Percentiles rank a stretch among this genome's conserved stretches.
These are phyloP conservation scores for Colletotrichum horii DNA, from an alignment of 2,329 filamentous ascomycete genomes.

Conservation along the genomic window DNA sequence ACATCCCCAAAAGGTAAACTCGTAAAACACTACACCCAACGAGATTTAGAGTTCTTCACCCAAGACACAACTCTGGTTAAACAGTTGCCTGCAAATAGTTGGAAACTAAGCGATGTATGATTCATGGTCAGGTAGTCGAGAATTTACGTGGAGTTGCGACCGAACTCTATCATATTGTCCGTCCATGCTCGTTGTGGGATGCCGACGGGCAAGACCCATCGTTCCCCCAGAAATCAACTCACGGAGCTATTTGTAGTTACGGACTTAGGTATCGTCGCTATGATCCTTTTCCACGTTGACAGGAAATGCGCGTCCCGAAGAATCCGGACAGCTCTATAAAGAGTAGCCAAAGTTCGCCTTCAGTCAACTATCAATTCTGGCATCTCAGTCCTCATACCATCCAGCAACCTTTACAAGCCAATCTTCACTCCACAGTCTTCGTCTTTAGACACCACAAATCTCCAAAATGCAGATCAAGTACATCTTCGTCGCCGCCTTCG, in stretches of 20 bases:
- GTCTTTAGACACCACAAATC: background rate
- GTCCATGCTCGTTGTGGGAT: background rate
- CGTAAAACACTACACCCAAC: background rate
- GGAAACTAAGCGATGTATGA: background rate
- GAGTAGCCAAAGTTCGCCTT: background rate
- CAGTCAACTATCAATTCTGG: fast-evolving
- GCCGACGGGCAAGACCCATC: background rate
- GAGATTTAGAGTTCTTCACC: background rate
- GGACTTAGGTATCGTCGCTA: background rate
- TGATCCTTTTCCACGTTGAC: background rate
- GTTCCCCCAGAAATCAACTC: background rate
- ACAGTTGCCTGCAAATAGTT: background rate
- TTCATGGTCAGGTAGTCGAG: background rate
- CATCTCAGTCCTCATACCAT: background rate
- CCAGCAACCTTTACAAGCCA: fast-evolving
- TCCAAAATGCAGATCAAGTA: background rate
- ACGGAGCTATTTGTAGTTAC: background rate
- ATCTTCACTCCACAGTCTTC: background rate
- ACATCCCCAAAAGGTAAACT: background rate
- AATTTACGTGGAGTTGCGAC: background rate
- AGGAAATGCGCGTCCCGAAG: background rate
- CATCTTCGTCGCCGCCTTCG: background rate
- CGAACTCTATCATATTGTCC: background rate
- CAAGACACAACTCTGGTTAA: background rate
- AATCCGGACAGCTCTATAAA: background rate